These are phyloP conservation scores for Aspergillus latus DNA, from an alignment of 2,329 filamentous ascomycete species.

Conservation along the genomic window DNA sequence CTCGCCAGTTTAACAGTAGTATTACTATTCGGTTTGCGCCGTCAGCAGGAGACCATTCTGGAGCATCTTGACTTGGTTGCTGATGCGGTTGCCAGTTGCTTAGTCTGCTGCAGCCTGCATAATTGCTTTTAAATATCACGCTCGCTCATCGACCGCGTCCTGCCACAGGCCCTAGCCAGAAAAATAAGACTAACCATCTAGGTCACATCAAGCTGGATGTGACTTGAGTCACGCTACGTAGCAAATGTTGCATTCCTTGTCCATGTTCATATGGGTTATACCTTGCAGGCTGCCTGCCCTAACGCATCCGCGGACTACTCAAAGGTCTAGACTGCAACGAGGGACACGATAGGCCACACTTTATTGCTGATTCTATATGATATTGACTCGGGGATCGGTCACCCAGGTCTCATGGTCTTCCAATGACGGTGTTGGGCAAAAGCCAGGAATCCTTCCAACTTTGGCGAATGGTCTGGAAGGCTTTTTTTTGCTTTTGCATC, in stretches of 20 bases:
- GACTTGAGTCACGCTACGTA: slow-evolving; percentile 3
- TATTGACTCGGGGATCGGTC: background rate
- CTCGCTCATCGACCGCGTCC: background rate
- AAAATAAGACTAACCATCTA: background rate
- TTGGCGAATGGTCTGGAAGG: background rate
- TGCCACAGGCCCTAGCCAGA: too few species aligned
- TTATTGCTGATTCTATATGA: background rate
- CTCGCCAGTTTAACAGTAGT: too few species aligned
- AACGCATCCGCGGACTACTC: background rate
- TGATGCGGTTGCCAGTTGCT: background rate
- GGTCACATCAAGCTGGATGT: background rate
- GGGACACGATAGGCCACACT: background rate
- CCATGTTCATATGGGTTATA: background rate
- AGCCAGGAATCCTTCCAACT: background rate
- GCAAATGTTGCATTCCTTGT: slow-evolving; percentile 1
- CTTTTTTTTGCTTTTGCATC: slow-evolving; percentile 4
- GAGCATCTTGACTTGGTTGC: background rate
- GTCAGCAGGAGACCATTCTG: background rate
- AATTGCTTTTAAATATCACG: slow-evolving; percentile 5
- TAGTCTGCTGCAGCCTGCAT: background rate
- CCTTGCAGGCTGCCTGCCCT: background rate
- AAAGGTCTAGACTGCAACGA: background rate
- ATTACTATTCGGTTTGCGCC: background rate
- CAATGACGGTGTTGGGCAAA: background rate
- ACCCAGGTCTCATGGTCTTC: slow-evolving; percentile 1